These are phyloP conservation scores for Tuctoria greenei DNA, from an alignment of 176 grass and related monocot genomes.

Conservation along the genomic window DNA sequence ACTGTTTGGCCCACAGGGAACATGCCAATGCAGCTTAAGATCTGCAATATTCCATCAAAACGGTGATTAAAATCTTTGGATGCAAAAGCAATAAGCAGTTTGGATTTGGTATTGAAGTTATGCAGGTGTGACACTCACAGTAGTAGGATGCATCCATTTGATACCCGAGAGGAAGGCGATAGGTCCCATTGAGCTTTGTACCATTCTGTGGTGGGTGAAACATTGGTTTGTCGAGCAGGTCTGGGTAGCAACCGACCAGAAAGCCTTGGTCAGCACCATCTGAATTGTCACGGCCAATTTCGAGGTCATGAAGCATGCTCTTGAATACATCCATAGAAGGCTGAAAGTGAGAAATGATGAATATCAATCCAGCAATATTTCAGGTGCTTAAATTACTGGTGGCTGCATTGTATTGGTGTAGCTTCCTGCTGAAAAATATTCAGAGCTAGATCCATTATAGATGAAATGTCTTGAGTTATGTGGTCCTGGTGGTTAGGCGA, in stretches of 20 bases:
- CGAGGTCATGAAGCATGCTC: slow-evolving; percentile 82
- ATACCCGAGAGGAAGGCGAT: slow-evolving; percentile 90
- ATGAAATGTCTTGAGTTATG: not conserved
- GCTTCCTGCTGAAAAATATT: not conserved
- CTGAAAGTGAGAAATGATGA: slow-evolving; percentile 40
- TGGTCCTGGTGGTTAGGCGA: not conserved
- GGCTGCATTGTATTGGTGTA: not conserved
- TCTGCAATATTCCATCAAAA: slow-evolving; percentile 51
- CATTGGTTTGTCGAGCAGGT: slow-evolving; percentile 82
- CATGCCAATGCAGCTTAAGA: slow-evolving; percentile 84
- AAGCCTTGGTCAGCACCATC: slow-evolving; percentile 98
- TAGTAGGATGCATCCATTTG: slow-evolving; percentile 99
- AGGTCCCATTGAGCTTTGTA: slow-evolving; percentile 86
- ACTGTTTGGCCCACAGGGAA: slow-evolving; percentile 95
- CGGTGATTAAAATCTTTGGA: slow-evolving; percentile 22
- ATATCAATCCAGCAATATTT: slow-evolving; percentile 20
- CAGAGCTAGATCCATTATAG: not conserved
- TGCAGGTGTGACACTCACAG: slow-evolving; percentile 49
- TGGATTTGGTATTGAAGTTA: not conserved
- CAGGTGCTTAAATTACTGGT: not conserved
- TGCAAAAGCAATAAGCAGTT: not conserved
- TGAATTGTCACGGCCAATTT: slow-evolving; percentile 61
- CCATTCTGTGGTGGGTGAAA: slow-evolving; percentile 82
- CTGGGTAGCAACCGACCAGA: slow-evolving; percentile 78
- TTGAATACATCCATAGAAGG: slow-evolving; percentile 94